A percentile compares a stretch with the other conserved stretches of the same genome.
Evolutionary conservation across 768 basidiomycete genomes (phyloP).

Genomic region (Trametes coccinea): DNA sequence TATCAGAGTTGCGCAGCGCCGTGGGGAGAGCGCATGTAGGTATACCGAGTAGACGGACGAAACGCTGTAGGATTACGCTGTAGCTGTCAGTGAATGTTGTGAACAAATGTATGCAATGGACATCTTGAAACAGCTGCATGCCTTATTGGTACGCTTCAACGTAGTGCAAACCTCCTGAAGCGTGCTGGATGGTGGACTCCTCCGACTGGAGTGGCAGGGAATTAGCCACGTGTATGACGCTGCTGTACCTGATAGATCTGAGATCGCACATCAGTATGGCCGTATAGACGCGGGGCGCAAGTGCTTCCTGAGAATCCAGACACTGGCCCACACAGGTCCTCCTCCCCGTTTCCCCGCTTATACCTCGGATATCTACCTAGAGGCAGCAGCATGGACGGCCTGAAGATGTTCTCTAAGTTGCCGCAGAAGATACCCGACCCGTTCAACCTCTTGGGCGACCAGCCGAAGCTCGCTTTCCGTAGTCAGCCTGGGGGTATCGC

Average conservation of each 20-base stretch:
- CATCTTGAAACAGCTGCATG: too few species aligned
- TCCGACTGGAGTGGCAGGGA: too few species aligned
- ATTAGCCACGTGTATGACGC: neutral
- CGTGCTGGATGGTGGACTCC: too few species aligned
- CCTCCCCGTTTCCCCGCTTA: neutral
- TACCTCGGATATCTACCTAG: neutral
- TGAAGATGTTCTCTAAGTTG: slow-evolving; percentile 64
- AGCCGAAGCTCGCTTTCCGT: slow-evolving; percentile 87
- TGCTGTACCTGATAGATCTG: slow-evolving; percentile 2
- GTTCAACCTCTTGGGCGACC: slow-evolving; percentile 79
- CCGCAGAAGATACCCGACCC: slow-evolving; percentile 74
- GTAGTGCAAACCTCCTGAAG: too few species aligned
- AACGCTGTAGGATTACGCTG: neutral
- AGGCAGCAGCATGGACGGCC: slow-evolving; percentile 8
- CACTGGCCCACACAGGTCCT: neutral
- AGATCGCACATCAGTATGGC: neutral
- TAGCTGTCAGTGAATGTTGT: neutral
- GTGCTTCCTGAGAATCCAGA: neutral
- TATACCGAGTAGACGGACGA: neutral
- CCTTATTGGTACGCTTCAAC: too few species aligned
- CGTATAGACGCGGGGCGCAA: neutral
- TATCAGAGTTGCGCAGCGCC: too few species aligned
- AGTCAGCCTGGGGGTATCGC: slow-evolving; percentile 79
- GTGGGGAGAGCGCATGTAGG: neutral
- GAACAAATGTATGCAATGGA: too few species aligned